Evolutionary conservation across 1,284 basidiomycete genomes (phyloP).

Genomic region (Cerioporus squamosus): DNA sequence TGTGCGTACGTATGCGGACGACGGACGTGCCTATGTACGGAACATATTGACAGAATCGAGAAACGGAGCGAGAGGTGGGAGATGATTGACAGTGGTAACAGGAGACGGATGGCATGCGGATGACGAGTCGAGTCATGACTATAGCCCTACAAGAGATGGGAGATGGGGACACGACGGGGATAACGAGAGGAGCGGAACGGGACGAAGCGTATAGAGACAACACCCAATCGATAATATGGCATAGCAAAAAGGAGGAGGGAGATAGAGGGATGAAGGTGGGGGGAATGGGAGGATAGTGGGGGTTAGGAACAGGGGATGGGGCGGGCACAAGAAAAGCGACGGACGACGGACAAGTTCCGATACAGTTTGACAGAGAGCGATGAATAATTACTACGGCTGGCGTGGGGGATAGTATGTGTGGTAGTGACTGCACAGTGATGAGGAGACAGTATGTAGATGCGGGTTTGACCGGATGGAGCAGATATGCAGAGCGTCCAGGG

Average conservation of each 20-base stretch:
- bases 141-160: constrained; percentile 14
- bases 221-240: constrained; percentile 18
- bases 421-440: not conserved
- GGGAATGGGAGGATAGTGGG: not conserved
- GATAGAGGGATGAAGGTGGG: not conserved
- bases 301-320: not conserved
- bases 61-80: not conserved
- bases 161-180: not conserved
- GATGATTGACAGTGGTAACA: not conserved
- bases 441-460: constrained; percentile 1
- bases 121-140: constrained; percentile 13
- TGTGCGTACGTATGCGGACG: constrained; percentile 11
- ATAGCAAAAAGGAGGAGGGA: constrained; percentile 6
- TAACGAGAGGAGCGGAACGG: not conserved
- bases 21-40: not conserved
- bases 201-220: constrained; percentile 19
- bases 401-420: constrained; percentile 13
- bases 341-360: constrained; percentile 18
- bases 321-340: not conserved
- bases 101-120: constrained; percentile 1
- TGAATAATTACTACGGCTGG: constrained; percentile 11
- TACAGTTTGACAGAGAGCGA: constrained; percentile 25
- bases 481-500: constrained; percentile 21
- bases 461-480: constrained; percentile 4
- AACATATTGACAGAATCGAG: constrained; percentile 8